A percentile compares a stretch with the other conserved stretches of the same genome.
Conservation (phyloP, 2,329 filamentous ascomycete genomes). For the Phoma herbarum region DNA sequence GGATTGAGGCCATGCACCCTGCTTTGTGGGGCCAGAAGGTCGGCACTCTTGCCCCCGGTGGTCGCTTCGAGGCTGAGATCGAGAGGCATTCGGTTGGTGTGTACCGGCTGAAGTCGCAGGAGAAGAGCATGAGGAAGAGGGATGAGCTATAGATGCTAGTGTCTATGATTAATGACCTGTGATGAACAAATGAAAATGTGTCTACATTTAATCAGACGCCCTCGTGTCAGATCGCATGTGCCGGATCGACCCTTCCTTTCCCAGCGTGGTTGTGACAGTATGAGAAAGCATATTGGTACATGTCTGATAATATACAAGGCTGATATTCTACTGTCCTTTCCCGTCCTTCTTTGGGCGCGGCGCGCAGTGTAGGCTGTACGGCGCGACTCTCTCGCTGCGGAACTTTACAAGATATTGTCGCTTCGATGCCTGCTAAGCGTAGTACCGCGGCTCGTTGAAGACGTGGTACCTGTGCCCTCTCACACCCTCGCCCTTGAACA, state of each 20-base stretch:
- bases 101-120: constrained; percentile 55
- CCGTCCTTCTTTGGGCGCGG: not conserved
- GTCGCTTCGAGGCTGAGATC: constrained; percentile 56
- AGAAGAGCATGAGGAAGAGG: constrained; percentile 47
- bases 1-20: constrained; percentile 54
- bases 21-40: constrained; percentile 59
- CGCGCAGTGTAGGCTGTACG: not conserved
- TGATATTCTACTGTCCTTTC: no score
- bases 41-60: constrained; percentile 55
- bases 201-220: not conserved
- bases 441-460: constrained; percentile 73
- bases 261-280: no score
- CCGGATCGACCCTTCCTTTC: no score
- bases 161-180: not conserved
- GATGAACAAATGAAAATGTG: not conserved
- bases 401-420: not conserved
- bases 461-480: constrained; percentile 93
- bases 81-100: constrained; percentile 61
- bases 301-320: no score
- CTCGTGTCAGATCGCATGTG: not conserved
- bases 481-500: constrained; percentile 87
- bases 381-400: not conserved
- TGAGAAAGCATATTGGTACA: no score
- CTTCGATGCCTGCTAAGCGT: constrained; percentile 27
- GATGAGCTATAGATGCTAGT: constrained; percentile 53